Evolutionary conservation across 805 yeast genomes (phyloP).

Genomic region (Candida jianshihensis): DNA sequence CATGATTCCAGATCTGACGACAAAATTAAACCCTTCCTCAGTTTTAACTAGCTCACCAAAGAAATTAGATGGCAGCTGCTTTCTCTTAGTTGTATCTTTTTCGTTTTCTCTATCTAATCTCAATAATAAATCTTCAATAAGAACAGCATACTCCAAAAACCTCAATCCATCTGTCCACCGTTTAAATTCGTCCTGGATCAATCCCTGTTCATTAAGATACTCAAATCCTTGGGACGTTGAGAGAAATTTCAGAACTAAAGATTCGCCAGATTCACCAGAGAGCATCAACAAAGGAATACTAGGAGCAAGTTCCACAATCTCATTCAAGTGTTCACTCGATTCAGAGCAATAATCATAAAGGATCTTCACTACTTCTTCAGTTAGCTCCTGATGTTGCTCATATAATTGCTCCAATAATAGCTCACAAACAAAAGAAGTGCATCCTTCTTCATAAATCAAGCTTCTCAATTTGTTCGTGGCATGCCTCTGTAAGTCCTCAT

Average conservation of each 20-base stretch:
- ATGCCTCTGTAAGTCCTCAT: conserved; percentile 41
- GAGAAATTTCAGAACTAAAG: conserved; percentile 56
- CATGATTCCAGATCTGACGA: conserved; percentile 44
- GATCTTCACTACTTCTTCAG: conserved; percentile 47
- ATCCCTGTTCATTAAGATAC: conserved; percentile 51
- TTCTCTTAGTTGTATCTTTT: conserved; percentile 4
- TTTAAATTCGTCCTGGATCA: conserved; percentile 57
- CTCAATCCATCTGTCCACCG: conserved; percentile 52
- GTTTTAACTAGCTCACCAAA: conserved; percentile 78
- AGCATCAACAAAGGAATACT: conserved; percentile 30
- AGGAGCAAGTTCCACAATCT: conserved; percentile 49
- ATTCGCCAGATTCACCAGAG: conserved; percentile 31
- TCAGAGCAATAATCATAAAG: conserved; percentile 47
- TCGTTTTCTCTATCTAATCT: conserved; percentile 15
- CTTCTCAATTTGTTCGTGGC: conserved; percentile 50
- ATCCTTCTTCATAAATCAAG: conserved; percentile 30
- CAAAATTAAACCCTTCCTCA: conserved; percentile 64
- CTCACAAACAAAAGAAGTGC: conserved; percentile 36
- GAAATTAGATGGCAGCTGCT: conserved; percentile 53
- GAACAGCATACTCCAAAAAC: conserved; percentile 36
- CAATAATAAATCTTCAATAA: conserved; percentile 36
- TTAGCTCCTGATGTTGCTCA: conserved; percentile 53
- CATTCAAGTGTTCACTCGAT: conserved; percentile 41
- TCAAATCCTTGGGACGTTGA: conserved; percentile 64
- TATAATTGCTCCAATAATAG: conserved; percentile 61